Evolutionary conservation across 345 rosid genomes (phyloP).

Genomic region (Eutrema yunnanense): DNA sequence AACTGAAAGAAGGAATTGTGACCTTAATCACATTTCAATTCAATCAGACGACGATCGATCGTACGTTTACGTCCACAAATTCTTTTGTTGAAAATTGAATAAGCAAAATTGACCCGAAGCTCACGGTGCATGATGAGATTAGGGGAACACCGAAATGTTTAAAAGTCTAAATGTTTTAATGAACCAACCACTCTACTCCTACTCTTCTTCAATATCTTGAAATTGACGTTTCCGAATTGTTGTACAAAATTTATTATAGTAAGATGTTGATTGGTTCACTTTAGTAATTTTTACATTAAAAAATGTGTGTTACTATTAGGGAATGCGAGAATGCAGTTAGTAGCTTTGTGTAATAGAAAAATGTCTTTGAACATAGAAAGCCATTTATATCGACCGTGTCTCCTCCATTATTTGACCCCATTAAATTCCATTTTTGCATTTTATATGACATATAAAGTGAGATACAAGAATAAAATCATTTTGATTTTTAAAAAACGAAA

Average conservation of each 20-base stretch:
- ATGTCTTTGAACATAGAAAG: constrained; percentile 9
- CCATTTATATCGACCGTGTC: constrained; percentile 22
- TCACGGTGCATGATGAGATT: not conserved
- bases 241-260: not conserved
- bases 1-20: not conserved
- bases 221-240: not conserved
- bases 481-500: too few species aligned
- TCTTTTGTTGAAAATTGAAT: not conserved
- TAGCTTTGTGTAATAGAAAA: constrained; percentile 2
- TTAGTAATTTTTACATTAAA: not conserved
- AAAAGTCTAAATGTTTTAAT: constrained; percentile 13
- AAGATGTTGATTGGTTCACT: constrained; percentile 12
- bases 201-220: constrained; percentile 1
- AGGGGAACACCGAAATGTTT: constrained; percentile 5
- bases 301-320: not conserved
- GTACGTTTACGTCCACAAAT: not conserved
- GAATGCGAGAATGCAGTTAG: constrained; percentile 5
- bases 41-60: not conserved
- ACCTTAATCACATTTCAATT: not conserved
- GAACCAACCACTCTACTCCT: constrained; percentile 10
- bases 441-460: not conserved
- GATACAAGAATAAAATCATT: not conserved
- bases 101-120: not conserved
- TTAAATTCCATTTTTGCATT: constrained; percentile 5
- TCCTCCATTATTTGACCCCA: constrained; percentile 22